A percentile compares a stretch with the other conserved stretches of the same genome.
These are phyloP conservation scores for Sugiyamaella novakii DNA, from an alignment of 1,139 yeast species.

Conservation along the genomic window DNA sequence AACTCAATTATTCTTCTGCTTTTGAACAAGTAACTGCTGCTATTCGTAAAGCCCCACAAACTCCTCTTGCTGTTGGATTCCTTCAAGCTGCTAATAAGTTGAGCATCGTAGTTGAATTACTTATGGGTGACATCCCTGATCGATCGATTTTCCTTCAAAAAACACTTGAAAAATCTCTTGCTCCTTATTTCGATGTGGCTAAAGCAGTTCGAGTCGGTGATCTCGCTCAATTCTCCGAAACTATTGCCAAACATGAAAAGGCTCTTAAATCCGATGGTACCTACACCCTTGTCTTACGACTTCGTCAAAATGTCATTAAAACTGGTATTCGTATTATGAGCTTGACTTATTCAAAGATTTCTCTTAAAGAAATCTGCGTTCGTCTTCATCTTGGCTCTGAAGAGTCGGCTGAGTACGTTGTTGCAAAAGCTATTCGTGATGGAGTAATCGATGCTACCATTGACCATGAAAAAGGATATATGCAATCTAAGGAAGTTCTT, in stretches of 20 bases:
- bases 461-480: slow-evolving; percentile 86
- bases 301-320: slow-evolving; percentile 95
- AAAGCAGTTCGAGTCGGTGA: slow-evolving; percentile 94
- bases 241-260: slow-evolving; percentile 65
- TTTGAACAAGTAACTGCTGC: slow-evolving; percentile 90
- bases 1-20: slow-evolving; percentile 89
- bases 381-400: slow-evolving; percentile 91
- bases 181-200: slow-evolving; percentile 84
- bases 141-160: slow-evolving; percentile 73
- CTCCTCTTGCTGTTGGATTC: slow-evolving; percentile 81
- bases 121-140: slow-evolving; percentile 98
- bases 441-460: slow-evolving; percentile 96
- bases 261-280: slow-evolving; percentile 75
- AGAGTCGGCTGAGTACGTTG: slow-evolving; percentile 94
- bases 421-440: slow-evolving; percentile 94
- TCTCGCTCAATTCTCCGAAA: slow-evolving; percentile 73
- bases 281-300: slow-evolving; percentile 79
- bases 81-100: slow-evolving; percentile 88
- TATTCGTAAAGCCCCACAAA: slow-evolving; percentile 96
- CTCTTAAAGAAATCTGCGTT: slow-evolving; percentile 87
- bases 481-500: slow-evolving; percentile 84
- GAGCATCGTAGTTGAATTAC: slow-evolving; percentile 81
- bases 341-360: slow-evolving; percentile 85
- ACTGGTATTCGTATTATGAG: slow-evolving; percentile 96
- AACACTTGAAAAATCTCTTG: slow-evolving; percentile 58